Conservation (phyloP, 2,329 filamentous ascomycete species). For the Fusarium phyllophilum region DNA sequence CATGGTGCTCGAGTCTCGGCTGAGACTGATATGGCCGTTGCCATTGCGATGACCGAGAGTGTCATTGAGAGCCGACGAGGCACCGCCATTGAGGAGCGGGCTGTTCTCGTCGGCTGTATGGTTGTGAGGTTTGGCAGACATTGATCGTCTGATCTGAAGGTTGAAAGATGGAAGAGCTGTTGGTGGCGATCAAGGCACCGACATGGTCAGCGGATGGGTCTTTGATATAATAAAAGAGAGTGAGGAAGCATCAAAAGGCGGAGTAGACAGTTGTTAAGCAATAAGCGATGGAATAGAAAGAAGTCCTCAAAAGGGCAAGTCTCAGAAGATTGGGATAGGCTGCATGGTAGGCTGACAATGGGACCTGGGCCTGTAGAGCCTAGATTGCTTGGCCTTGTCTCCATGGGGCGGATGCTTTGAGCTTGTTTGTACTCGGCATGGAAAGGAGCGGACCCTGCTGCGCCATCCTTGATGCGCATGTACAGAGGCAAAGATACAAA, state of each 20-base stretch:
- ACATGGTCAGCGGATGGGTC: constrained; percentile 44
- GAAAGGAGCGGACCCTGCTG: constrained; percentile 23
- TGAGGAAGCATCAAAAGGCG: constrained; percentile 3
- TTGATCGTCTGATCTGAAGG: constrained; percentile 45
- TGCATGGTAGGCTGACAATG: constrained; percentile 29
- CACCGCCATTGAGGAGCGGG: constrained; percentile 55
- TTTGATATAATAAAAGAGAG: neutral
- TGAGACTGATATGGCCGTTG: constrained; percentile 39
- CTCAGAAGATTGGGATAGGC: constrained; percentile 11
- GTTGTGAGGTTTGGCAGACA: constrained; percentile 45
- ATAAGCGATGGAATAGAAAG: neutral
- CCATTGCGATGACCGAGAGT: constrained; percentile 26
- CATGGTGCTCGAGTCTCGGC: constrained; percentile 37
- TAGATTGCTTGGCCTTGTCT: constrained; percentile 28
- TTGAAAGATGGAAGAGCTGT: constrained; percentile 43
- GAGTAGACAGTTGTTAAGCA: constrained; percentile 10
- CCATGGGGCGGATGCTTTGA: constrained; percentile 17
- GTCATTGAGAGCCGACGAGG: constrained; percentile 38
- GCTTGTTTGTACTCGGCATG: constrained; percentile 19
- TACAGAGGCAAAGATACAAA: neutral
- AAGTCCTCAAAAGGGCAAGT: constrained; percentile 24
- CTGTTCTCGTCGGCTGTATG: constrained; percentile 51
- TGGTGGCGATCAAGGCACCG: constrained; percentile 38
- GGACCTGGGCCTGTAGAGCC: constrained; percentile 9
- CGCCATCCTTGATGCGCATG: constrained; percentile 19